phyloP scores from a whole-genome alignment of 352 stramenopile genomes.

The Pythium volutum region DNA sequence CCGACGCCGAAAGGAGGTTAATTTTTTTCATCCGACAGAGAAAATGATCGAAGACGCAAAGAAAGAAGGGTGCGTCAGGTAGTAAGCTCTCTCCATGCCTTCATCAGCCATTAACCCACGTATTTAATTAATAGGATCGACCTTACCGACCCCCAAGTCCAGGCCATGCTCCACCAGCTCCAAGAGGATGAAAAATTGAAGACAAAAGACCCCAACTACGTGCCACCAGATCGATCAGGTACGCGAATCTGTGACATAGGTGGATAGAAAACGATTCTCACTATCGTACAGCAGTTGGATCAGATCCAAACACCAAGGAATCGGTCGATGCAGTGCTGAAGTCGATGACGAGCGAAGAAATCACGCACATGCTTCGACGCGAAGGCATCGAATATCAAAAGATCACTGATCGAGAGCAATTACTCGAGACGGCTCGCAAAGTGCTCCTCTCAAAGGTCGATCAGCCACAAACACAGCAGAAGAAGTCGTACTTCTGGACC shows the following conservation, averaged over 20 bases:
- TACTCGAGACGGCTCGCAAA: slow-evolving; percentile 70
- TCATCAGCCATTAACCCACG: background rate
- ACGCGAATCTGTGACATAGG: background rate
- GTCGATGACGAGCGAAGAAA: slow-evolving; percentile 72
- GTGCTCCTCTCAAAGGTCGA: slow-evolving; percentile 57
- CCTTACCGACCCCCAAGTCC: slow-evolving; percentile 62
- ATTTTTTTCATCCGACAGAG: slow-evolving; percentile 72
- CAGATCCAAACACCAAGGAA: slow-evolving; percentile 23
- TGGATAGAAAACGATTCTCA: background rate
- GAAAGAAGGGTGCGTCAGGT: slow-evolving; percentile 53
- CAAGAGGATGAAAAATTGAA: slow-evolving; percentile 65
- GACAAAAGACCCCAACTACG: slow-evolving; percentile 20
- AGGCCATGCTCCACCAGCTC: slow-evolving; percentile 79
- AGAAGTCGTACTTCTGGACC: slow-evolving; percentile 49
- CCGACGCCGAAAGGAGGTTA: slow-evolving; percentile 53
- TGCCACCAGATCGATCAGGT: slow-evolving; percentile 18
- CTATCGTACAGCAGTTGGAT: background rate
- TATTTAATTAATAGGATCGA: slow-evolving; percentile 54
- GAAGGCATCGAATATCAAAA: slow-evolving; percentile 80
- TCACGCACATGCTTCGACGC: slow-evolving; percentile 48
- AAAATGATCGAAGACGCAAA: slow-evolving; percentile 81
- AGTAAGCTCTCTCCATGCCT: background rate
- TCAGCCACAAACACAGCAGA: slow-evolving; percentile 17
- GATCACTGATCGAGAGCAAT: slow-evolving; percentile 67
- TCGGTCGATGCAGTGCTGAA: slow-evolving; percentile 71